Percentiles rank a stretch among this genome's conserved stretches.
phyloP scores from a whole-genome alignment of 176 grass and related monocot species.

The Tillandsia fasciculata region DNA sequence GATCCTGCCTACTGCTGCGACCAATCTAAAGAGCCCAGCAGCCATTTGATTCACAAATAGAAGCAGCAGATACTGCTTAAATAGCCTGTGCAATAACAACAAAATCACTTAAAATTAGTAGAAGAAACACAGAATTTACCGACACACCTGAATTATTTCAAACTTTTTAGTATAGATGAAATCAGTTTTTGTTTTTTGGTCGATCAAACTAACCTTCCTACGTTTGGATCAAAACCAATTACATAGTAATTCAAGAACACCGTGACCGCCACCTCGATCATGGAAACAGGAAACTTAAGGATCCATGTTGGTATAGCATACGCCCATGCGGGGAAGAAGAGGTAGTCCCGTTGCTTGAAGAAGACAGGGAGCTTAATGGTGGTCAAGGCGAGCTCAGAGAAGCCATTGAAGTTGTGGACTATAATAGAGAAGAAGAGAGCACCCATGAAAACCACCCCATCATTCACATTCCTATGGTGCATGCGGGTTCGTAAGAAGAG shows the following conservation, averaged over 20 bases:
- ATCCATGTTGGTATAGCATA: constrained; percentile 61
- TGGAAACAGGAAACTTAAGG: constrained; percentile 55
- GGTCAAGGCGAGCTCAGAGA: constrained; percentile 61
- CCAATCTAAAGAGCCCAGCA: constrained; percentile 44
- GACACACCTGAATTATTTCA: neutral
- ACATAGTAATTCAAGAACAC: constrained; percentile 61
- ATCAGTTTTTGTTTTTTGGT: no score
- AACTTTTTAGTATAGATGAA: no score
- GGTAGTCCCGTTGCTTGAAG: constrained; percentile 65
- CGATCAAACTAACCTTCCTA: constrained; percentile 37
- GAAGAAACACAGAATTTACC: neutral
- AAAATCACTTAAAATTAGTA: neutral
- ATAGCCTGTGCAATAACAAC: constrained; percentile 23
- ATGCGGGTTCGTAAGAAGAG: constrained; percentile 54
- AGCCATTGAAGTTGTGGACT: constrained; percentile 50
- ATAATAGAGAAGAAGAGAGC: constrained; percentile 53
- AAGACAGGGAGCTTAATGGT: constrained; percentile 62
- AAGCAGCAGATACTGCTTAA: constrained; percentile 57
- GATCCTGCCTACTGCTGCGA: constrained; percentile 39
- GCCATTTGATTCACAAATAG: constrained; percentile 51
- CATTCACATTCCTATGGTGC: constrained; percentile 28
- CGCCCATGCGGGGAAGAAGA: constrained; percentile 61
- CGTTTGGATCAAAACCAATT: constrained; percentile 53
- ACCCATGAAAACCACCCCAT: constrained; percentile 42
- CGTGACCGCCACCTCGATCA: constrained; percentile 46